Percentiles rank a stretch among this genome's conserved stretches.
These are phyloP conservation scores for Populus tomentosa DNA, from an alignment of 441 rosid species.

Conservation along the genomic window DNA sequence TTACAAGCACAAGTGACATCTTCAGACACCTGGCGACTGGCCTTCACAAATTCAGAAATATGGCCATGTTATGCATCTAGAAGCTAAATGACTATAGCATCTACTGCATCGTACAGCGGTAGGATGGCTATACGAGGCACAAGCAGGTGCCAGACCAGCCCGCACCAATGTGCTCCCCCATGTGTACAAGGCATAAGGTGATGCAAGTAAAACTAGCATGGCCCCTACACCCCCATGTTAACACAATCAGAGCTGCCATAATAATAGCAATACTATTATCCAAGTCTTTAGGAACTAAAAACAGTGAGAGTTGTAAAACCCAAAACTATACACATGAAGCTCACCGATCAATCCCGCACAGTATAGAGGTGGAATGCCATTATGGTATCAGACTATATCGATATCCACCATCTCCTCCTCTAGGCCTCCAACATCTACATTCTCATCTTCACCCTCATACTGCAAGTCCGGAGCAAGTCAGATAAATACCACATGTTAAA, in stretches of 20 bases:
- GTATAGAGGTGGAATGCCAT: background rate
- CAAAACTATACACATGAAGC: slow-evolving; percentile 5
- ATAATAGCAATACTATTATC: background rate
- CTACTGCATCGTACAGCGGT: no score
- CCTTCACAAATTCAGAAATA: no score
- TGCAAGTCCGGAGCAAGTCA: slow-evolving; percentile 21
- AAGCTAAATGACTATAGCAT: background rate
- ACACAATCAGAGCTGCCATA: background rate
- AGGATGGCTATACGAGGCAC: no score
- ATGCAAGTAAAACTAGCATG: no score
- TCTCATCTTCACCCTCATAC: slow-evolving; percentile 42
- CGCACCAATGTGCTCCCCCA: no score
- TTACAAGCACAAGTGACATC: background rate
- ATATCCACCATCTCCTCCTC: slow-evolving; percentile 44
- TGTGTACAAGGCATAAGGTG: no score
- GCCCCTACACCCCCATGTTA: no score
- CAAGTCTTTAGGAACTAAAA: background rate
- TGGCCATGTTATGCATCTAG: background rate
- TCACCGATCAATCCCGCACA: background rate
- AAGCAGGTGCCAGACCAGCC: no score
- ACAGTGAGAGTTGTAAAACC: background rate
- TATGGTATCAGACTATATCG: slow-evolving; percentile 24
- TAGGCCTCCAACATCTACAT: slow-evolving; percentile 35
- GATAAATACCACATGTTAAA: slow-evolving; percentile 4
- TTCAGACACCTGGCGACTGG: no score